Percentiles rank a stretch among this genome's conserved stretches.
Conservation (phyloP, 352 stramenopile genomes). For the Phytophthora cactorum region DNA sequence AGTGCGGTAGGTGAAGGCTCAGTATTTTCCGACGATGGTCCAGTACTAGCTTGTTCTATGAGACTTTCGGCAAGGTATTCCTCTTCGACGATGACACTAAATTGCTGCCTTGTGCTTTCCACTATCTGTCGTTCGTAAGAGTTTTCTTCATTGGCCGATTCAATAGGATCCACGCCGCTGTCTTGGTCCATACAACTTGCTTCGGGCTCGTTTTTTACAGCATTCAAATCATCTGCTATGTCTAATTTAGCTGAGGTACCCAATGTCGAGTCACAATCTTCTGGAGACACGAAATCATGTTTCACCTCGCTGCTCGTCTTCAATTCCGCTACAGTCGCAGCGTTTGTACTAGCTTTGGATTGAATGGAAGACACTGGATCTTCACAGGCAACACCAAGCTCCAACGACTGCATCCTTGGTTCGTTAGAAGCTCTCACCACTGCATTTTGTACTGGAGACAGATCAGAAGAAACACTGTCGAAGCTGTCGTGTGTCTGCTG, state of each 20-base stretch:
- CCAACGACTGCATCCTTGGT: background rate
- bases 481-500: conserved; percentile 10
- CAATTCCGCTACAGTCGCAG: background rate
- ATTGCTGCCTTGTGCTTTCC: background rate
- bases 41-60: conserved; percentile 5
- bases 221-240: background rate
- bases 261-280: background rate
- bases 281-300: background rate
- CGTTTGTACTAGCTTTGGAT: background rate
- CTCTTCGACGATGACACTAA: conserved; percentile 12
- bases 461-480: background rate
- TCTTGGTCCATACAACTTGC: background rate
- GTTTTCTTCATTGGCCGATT: background rate
- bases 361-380: background rate
- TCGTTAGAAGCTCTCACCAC: background rate
- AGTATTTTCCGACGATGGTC: background rate
- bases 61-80: conserved; percentile 16
- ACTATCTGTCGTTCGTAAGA: background rate
- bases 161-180: background rate
- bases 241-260: background rate
- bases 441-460: background rate
- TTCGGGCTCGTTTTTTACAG: background rate
- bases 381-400: background rate
- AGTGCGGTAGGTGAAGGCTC: conserved; percentile 1
- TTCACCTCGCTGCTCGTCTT: background rate